These are phyloP conservation scores for Fusarium napiforme DNA, from an alignment of 2,329 filamentous ascomycete species.

Conservation along the genomic window DNA sequence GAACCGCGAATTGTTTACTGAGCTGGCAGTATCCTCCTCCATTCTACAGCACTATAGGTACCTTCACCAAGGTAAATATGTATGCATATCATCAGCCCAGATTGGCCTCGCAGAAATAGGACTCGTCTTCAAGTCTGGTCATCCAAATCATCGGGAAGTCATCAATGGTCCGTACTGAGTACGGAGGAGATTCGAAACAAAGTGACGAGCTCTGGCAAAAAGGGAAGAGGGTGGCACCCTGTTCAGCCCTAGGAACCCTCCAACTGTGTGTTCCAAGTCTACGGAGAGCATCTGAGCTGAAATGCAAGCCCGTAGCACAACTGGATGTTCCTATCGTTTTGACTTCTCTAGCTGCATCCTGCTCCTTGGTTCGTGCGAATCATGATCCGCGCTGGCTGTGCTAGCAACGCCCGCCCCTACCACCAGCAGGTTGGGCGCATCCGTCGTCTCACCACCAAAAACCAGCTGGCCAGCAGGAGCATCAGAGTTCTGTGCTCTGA, in stretches of 20 bases:
- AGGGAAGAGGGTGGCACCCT: constrained; percentile 21
- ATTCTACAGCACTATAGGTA: not conserved
- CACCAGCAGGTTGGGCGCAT: constrained; percentile 28
- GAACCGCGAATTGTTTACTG: constrained; percentile 14
- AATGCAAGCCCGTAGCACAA: constrained; percentile 29
- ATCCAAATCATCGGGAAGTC: not conserved
- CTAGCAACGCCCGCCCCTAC: constrained; percentile 37
- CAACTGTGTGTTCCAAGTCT: constrained; percentile 9
- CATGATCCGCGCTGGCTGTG: constrained; percentile 13
- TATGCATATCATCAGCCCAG: constrained; percentile 20
- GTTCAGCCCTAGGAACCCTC: constrained; percentile 41
- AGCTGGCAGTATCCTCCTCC: constrained; percentile 9
- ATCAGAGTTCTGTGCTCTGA: constrained; percentile 8
- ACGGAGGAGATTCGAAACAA: constrained; percentile 11
- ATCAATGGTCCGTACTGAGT: not conserved
- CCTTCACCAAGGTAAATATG: not conserved
- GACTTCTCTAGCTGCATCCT: constrained; percentile 37
- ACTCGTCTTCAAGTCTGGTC: not conserved
- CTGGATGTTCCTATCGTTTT: constrained; percentile 31
- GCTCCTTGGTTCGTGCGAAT: constrained; percentile 38
- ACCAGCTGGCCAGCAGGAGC: constrained; percentile 32
- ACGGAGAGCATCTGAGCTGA: constrained; percentile 29
- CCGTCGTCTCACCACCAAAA: constrained; percentile 40
- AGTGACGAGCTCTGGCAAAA: not conserved
- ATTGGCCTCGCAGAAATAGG: not conserved